These are phyloP conservation scores for Magnaporthiopsis rhizophila DNA, from an alignment of 2,329 filamentous ascomycete species.

Conservation along the genomic window DNA sequence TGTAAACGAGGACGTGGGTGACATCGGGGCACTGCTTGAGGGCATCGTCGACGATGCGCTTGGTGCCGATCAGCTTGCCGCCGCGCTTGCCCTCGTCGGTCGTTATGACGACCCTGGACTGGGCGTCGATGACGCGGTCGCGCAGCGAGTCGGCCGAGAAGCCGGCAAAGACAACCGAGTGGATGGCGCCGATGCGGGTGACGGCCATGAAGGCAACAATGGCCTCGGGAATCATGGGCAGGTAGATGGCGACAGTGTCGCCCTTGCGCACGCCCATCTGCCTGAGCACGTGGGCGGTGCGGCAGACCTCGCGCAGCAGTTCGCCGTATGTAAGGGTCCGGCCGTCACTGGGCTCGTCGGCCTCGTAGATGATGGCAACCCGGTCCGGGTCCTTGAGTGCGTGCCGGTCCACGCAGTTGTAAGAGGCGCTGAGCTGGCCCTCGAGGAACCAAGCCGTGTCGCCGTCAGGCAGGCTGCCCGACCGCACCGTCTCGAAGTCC, in stretches of 20 bases:
- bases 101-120: conserved; percentile 91
- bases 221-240: conserved; percentile 98
- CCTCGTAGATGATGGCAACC: conserved; percentile 97
- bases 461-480: conserved; percentile 67
- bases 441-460: conserved; percentile 94
- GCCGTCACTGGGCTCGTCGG: conserved; percentile 80
- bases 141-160: conserved; percentile 95
- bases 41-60: conserved; percentile 98
- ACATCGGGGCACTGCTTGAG: conserved; percentile 93
- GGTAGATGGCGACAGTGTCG: conserved; percentile 92
- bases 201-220: conserved; percentile 86
- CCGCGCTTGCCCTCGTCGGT: conserved; percentile 96
- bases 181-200: conserved; percentile 84
- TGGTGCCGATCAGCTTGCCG: conserved; percentile 93
- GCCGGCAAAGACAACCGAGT: conserved; percentile 96
- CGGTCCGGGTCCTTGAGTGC: conserved; percentile 91
- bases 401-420: conserved; percentile 95
- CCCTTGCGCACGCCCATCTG: conserved; percentile 96
- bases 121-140: conserved; percentile 85
- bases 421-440: conserved; percentile 88
- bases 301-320: conserved; percentile 85
- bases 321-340: conserved; percentile 89
- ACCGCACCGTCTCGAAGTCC: conserved; percentile 85
- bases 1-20: conserved; percentile 78
- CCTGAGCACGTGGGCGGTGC: conserved; percentile 79